Conservation (phyloP, 768 basidiomycete species). For the Naganishia antarctica region DNA sequence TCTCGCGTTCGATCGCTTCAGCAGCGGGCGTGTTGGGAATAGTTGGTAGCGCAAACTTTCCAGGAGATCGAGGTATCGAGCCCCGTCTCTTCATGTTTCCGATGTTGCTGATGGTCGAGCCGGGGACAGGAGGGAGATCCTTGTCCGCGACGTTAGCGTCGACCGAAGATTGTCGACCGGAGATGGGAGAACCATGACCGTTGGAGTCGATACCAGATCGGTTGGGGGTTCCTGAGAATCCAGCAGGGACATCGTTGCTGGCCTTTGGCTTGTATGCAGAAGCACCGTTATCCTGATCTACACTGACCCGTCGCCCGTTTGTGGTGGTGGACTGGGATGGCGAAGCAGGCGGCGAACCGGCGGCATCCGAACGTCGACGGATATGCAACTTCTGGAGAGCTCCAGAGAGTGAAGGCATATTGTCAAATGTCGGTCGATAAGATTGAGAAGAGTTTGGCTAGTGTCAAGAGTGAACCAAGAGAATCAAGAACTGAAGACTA, state of each 20-base stretch:
- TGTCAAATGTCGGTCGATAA: not conserved
- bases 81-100: slow-evolving; percentile 6
- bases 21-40: slow-evolving; percentile 20
- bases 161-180: not conserved
- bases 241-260: not conserved
- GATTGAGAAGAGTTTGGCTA: not conserved
- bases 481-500: too few species aligned
- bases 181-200: not conserved
- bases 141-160: slow-evolving; percentile 11
- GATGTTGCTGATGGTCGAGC: not conserved
- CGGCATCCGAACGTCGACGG: slow-evolving; percentile 21
- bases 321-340: not conserved
- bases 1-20: slow-evolving; percentile 12
- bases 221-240: not conserved
- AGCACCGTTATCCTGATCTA: not conserved
- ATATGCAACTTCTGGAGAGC: slow-evolving; percentile 30
- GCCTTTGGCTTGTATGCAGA: not conserved
- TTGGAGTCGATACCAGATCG: not conserved
- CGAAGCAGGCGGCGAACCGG: slow-evolving; percentile 1
- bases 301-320: not conserved
- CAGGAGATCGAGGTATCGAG: slow-evolving; percentile 25
- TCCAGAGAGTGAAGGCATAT: slow-evolving; percentile 29
- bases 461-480: too few species aligned
- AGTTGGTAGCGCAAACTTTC: slow-evolving; percentile 24
- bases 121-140: slow-evolving; percentile 23